Base-by-base conservation (phyloP, 169 alveolate genomes). In the Cryptosporidium felis region DNA sequence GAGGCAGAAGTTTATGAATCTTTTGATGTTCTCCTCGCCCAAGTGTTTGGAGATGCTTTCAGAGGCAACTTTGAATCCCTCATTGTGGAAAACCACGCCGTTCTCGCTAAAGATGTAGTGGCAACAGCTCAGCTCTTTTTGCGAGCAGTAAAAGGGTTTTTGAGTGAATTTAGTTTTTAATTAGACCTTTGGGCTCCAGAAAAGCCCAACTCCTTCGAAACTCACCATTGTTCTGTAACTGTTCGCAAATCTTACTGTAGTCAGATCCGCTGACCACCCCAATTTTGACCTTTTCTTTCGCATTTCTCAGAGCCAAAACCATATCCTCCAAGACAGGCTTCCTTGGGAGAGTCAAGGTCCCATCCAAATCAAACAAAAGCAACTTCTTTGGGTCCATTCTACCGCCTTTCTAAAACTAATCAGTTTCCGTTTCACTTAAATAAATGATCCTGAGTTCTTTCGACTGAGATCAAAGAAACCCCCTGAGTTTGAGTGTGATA, bases 261-360 rank as follows among this genome's bases (percentile, higher is more conserved):
- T 94, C 96, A 3, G 97, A 94, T 9, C 97, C 97, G 47, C 97
- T 94, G 12, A 95, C 95, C 26, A 95, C 80, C 9, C 94, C 98
- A 1, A 95, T 89, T 30, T 80, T 80, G 41, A 89, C 80, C n/a
- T 82, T 90, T 36, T 58, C n/a, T n/a, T 90, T 79, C 10, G 90
- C 89, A 53, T 90, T 81, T n/a, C 59, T 47, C 2, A 94, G 60
- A 53, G 91, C 80, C 4, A 90, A 92, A 16, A 92, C 66, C 96
- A 95, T 93, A 5, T 90, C 82, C 36, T 88, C 81, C 59, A 91
- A 90, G 5, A 95, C 92, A 38, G 61, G 59, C 82, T 90, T 82
- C 65, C 97, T 89, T 0, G 97, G 88, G 16, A 91, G 90, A 16
- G 98, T 95, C 14, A 96, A 85, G 23, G 98, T 96, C 40, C 97